Conservation (phyloP, 805 yeast genomes). For the Myxozyma sirexii region DNA sequence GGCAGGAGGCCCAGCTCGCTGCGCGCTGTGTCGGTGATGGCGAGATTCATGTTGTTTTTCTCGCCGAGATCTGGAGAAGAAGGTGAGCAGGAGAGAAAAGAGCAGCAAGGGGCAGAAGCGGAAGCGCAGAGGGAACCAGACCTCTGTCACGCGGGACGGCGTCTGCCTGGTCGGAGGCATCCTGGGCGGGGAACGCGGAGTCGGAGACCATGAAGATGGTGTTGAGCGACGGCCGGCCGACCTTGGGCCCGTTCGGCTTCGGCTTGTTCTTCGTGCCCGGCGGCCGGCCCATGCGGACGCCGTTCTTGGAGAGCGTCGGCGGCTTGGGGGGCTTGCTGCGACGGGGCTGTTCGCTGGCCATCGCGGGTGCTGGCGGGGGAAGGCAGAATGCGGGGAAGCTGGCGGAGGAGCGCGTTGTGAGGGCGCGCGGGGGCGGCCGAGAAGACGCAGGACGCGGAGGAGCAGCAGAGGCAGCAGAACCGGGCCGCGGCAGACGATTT, state of each 20-base stretch:
- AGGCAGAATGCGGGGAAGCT: neutral
- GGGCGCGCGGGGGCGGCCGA: neutral
- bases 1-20: conserved; percentile 16
- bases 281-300: conserved; percentile 31
- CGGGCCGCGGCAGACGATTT: too few relatives aligned
- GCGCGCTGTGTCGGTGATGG: conserved; percentile 14
- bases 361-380: neutral
- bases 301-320: conserved; percentile 27
- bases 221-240: conserved; percentile 28
- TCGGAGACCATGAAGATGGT: conserved; percentile 26
- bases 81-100: neutral
- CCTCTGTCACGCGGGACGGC: conserved; percentile 1
- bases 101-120: too few relatives aligned
- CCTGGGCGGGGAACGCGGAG: neutral
- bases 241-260: conserved; percentile 30
- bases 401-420: neutral
- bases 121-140: neutral
- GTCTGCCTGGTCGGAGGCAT: neutral
- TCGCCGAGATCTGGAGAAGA: neutral
- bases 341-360: conserved; percentile 4
- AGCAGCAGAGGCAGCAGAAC: neutral
- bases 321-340: conserved; percentile 13
- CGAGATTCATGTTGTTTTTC: conserved; percentile 7
- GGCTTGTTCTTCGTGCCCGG: conserved; percentile 31
- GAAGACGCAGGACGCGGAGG: neutral